These are phyloP conservation scores for Verticillium nubilum DNA, from an alignment of 2,329 filamentous ascomycete species.

Conservation along the genomic window DNA sequence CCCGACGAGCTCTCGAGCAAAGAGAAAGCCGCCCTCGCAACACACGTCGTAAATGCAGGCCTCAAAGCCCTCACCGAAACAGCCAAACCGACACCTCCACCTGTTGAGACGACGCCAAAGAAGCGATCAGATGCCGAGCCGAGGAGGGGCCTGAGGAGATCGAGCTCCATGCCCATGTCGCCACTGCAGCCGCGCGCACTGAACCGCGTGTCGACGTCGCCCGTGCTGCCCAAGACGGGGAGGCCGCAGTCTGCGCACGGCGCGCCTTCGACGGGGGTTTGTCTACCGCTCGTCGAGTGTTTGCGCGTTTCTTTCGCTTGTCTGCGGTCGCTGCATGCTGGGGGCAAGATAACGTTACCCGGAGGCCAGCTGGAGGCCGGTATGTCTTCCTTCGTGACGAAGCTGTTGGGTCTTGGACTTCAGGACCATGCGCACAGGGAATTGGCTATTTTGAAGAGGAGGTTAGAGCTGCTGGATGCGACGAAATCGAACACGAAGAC, in stretches of 20 bases:
- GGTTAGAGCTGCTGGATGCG: constrained; percentile 39
- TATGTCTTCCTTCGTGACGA: constrained; percentile 63
- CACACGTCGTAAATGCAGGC: constrained; percentile 65
- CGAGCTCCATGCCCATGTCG: constrained; percentile 52
- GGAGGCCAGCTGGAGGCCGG: constrained; percentile 67
- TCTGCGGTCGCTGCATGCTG: constrained; percentile 52
- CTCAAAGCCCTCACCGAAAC: constrained; percentile 66
- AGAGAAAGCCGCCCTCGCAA: constrained; percentile 64
- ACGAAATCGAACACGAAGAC: constrained; percentile 1
- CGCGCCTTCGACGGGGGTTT: constrained; percentile 32
- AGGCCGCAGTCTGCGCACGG: constrained; percentile 1
- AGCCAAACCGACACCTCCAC: constrained; percentile 40
- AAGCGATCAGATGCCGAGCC: not conserved
- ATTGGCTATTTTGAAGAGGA: constrained; percentile 58
- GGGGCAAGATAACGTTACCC: constrained; percentile 48
- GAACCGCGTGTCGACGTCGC: constrained; percentile 55
- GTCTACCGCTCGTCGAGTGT: constrained; percentile 61
- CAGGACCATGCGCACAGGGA: constrained; percentile 67
- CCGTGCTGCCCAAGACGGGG: constrained; percentile 22
- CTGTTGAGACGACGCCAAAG: not conserved
- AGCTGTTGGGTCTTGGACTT: constrained; percentile 58
- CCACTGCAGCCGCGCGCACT: constrained; percentile 57
- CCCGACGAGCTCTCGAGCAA: constrained; percentile 41
- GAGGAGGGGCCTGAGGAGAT: constrained; percentile 39
- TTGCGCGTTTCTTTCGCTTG: constrained; percentile 61